phyloP scores from a whole-genome alignment of 768 basidiomycete species.

The Boletus rufocinnamomeus region DNA sequence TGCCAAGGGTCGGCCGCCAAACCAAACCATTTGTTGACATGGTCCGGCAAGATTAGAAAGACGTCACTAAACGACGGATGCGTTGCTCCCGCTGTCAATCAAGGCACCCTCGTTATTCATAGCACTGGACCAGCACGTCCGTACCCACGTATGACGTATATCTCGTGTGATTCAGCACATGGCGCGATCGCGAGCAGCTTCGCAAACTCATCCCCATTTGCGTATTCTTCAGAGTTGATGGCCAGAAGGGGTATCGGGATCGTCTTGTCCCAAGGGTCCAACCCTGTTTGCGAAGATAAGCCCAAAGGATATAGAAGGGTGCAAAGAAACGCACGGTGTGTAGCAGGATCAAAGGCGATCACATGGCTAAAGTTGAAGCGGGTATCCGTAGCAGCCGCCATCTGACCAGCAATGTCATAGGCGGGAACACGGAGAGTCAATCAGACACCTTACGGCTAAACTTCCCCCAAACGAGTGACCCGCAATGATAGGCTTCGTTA shows the following conservation, averaged over 20 bases:
- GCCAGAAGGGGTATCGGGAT: constrained; percentile 39
- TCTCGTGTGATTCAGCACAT: constrained; percentile 4
- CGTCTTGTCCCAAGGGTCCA: constrained; percentile 28
- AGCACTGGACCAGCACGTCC: background rate
- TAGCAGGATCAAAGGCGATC: constrained; percentile 34
- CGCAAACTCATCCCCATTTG: constrained; percentile 37
- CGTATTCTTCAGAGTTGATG: constrained; percentile 45
- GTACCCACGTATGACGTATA: constrained; percentile 18
- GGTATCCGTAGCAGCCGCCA: constrained; percentile 27
- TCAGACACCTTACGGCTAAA: constrained; percentile 25
- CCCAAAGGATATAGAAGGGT: constrained; percentile 17
- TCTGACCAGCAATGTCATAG: constrained; percentile 11
- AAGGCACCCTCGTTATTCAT: background rate
- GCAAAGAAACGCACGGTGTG: constrained; percentile 22
- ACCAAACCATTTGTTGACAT: constrained; percentile 31
- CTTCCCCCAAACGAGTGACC: constrained; percentile 38
- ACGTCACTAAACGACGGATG: constrained; percentile 40
- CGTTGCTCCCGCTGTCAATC: constrained; percentile 29
- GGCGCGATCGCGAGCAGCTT: constrained; percentile 35
- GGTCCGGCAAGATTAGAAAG: constrained; percentile 35
- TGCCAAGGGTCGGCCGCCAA: constrained; percentile 20
- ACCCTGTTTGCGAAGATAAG: constrained; percentile 23
- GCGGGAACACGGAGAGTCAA: background rate
- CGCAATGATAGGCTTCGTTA: constrained; percentile 27
- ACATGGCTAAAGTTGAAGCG: constrained; percentile 29